Evolutionary conservation across 768 basidiomycete species (phyloP).

Genomic region (Termitomyces sp.): DNA sequence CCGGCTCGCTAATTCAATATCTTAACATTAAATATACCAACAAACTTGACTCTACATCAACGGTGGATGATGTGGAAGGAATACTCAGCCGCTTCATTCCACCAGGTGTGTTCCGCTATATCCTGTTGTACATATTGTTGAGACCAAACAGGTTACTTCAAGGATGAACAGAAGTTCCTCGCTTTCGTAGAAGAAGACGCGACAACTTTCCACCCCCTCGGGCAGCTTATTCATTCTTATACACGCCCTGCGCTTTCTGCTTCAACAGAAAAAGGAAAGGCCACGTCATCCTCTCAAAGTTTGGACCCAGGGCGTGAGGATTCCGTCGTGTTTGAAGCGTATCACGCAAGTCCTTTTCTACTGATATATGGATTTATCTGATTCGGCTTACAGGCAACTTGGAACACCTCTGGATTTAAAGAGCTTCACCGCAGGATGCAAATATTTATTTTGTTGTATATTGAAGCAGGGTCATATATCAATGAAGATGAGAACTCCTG

Average conservation of each 20-base stretch:
- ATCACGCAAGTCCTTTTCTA: constrained; percentile 61
- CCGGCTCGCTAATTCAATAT: constrained; percentile 79
- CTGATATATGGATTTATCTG: background rate
- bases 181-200: constrained; percentile 76
- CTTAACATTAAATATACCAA: constrained; percentile 66
- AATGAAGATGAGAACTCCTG: constrained; percentile 90
- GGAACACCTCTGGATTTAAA: constrained; percentile 81
- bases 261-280: constrained; percentile 53
- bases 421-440: constrained; percentile 94
- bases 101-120: constrained; percentile 41
- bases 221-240: constrained; percentile 76
- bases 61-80: constrained; percentile 86
- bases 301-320: constrained; percentile 52
- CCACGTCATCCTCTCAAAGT: constrained; percentile 32
- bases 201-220: constrained; percentile 70
- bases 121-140: constrained; percentile 2
- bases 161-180: constrained; percentile 63
- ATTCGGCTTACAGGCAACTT: constrained; percentile 58
- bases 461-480: constrained; percentile 95
- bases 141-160: constrained; percentile 59
- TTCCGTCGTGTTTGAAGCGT: constrained; percentile 81
- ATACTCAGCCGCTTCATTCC: constrained; percentile 77
- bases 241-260: constrained; percentile 46
- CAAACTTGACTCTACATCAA: constrained; percentile 60
- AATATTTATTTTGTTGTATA: constrained; percentile 89